Evolutionary conservation across 2,329 filamentous ascomycete genomes (phyloP).

Genomic region (Aspergillus uvarum): DNA sequence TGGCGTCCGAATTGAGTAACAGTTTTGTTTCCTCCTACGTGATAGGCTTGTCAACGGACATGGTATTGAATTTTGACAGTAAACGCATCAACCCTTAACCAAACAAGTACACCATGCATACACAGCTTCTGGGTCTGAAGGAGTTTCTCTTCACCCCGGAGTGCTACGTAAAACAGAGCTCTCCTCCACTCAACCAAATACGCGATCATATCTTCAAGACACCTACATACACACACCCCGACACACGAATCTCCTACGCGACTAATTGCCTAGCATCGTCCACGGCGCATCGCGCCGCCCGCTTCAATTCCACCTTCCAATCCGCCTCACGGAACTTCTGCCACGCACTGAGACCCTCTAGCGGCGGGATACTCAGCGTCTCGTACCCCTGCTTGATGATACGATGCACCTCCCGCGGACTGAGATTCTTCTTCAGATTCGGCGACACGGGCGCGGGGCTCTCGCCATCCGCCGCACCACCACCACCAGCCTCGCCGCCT

Average conservation of each 20-base stretch:
- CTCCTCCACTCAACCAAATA: background rate
- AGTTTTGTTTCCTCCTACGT: background rate
- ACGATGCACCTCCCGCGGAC: slow-evolving; percentile 77
- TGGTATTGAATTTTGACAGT: background rate
- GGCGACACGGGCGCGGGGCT: slow-evolving; percentile 31
- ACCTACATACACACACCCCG: background rate
- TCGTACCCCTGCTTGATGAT: slow-evolving; percentile 97
- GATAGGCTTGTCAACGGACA: background rate
- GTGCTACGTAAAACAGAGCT: background rate
- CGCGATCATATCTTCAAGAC: background rate
- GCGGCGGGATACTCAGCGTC: slow-evolving; percentile 85
- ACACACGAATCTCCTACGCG: slow-evolving; percentile 21
- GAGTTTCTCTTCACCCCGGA: background rate
- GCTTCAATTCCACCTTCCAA: slow-evolving; percentile 80
- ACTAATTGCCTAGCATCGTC: slow-evolving; percentile 60
- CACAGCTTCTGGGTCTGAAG: too few species aligned
- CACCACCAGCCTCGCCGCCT: slow-evolving; percentile 26
- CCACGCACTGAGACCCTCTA: slow-evolving; percentile 83
- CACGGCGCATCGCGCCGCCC: slow-evolving; percentile 77
- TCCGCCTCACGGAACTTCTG: slow-evolving; percentile 84
- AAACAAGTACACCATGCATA: background rate
- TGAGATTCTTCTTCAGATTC: slow-evolving; percentile 64
- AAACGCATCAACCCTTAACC: background rate
- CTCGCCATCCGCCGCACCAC: slow-evolving; percentile 13
- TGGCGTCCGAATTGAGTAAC: background rate